Base-by-base conservation (phyloP, 768 basidiomycete genomes). In the Leccinum truebloodii region DNA sequence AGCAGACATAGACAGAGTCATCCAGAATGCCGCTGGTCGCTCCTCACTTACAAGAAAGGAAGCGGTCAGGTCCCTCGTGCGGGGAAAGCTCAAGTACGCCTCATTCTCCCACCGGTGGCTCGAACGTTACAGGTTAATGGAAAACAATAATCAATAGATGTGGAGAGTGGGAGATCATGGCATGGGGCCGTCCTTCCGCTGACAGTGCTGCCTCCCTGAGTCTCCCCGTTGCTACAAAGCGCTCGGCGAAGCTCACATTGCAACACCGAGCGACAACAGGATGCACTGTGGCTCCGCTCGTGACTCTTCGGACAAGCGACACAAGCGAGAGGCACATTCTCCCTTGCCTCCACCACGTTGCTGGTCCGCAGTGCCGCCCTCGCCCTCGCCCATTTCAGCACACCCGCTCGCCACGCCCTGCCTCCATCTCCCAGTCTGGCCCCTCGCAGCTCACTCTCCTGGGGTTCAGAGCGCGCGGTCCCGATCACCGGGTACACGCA, bases 121-220 rank as follows among this genome's bases (percentile, higher is more conserved):
- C 48, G 71, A 72, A 34, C 64, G 63, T 44, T 60, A 68, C 35
- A 64, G 74, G 54, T 51, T 75, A 55, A 66, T 73, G 65, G 73
- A 73, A 32, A 64, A 28, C 69, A 3, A 71, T 73, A 55, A 58
- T 73, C 46, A 61, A 64, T 41, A 63, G 69, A 37, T 66, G 66
- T n/a, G 70, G 63, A 13, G 73, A 75, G 37, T 75, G 73, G 73
- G 66, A 75, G 22, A 73, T 73, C 32, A 72, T 75, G 65, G 71
- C 69, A 2, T 75, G 71, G 73, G 71, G 73, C 9, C 46, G 48
- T 9, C 59, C 64, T 24, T 73, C 73, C 4, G 57, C 64, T 8
- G 70, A 73, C 32, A 73, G 72, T 50, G 53, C 62, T 7, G 73
- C 73, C 63, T 73, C 9, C 72, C 73, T 4, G 71, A 71, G 28